Conservation (phyloP, 2,329 filamentous ascomycete species). For the Cercospora beticola region DNA sequence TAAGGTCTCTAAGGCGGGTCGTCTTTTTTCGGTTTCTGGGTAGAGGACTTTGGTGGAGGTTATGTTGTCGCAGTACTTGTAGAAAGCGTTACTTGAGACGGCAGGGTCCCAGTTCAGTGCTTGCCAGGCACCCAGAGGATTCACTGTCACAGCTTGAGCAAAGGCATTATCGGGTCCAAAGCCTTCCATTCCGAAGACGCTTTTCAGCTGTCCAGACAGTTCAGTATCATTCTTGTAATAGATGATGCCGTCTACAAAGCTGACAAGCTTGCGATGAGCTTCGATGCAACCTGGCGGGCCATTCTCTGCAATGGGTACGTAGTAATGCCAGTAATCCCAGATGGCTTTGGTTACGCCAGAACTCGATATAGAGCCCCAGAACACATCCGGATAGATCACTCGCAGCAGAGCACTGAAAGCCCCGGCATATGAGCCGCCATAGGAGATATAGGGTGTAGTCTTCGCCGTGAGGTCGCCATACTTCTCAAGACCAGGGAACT, state of each 20-base stretch:
- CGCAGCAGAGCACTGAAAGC: slow-evolving; percentile 75
- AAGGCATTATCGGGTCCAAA: slow-evolving; percentile 56
- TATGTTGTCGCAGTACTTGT: slow-evolving; percentile 58
- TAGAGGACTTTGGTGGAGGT: slow-evolving; percentile 49
- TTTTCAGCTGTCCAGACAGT: slow-evolving; percentile 51
- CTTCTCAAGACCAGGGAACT: slow-evolving; percentile 68
- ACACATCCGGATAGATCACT: slow-evolving; percentile 73
- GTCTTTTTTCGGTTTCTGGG: slow-evolving; percentile 40
- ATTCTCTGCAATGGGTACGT: slow-evolving; percentile 57
- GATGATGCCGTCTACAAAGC: slow-evolving; percentile 61
- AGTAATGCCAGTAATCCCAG: slow-evolving; percentile 68
- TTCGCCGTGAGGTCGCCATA: slow-evolving; percentile 62
- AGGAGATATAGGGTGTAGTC: slow-evolving; percentile 70
- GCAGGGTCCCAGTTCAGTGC: slow-evolving; percentile 60
- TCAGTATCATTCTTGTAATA: slow-evolving; percentile 46
- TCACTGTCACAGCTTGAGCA: slow-evolving; percentile 37
- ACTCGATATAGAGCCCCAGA: slow-evolving; percentile 76
- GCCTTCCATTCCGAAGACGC: slow-evolving; percentile 52
- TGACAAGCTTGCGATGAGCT: slow-evolving; percentile 60
- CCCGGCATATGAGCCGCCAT: slow-evolving; percentile 82
- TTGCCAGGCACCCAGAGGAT: slow-evolving; percentile 52
- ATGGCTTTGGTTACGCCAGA: slow-evolving; percentile 75
- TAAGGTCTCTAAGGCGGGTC: slow-evolving; percentile 46
- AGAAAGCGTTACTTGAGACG: slow-evolving; percentile 51
- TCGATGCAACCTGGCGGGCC: slow-evolving; percentile 63